Evolutionary conservation across 306 rosid species (phyloP).

Genomic region (Urtica urens): DNA sequence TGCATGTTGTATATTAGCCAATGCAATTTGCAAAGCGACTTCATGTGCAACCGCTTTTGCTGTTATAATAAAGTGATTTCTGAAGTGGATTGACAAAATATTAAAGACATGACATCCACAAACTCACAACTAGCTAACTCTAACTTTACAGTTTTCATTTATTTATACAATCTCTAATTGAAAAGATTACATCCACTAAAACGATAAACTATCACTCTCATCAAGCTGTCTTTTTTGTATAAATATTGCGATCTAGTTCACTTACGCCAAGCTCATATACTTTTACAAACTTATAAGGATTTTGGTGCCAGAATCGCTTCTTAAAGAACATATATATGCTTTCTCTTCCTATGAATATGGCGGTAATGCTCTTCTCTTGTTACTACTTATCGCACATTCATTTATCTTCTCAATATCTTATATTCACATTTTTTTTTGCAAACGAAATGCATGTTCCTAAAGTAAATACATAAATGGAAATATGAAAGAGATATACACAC

Average conservation of each 20-base stretch:
- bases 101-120: neutral
- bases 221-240: neutral
- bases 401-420: neutral
- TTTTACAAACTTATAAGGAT: neutral
- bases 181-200: slow-evolving; percentile 2
- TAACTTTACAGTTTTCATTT: slow-evolving; percentile 14
- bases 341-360: neutral
- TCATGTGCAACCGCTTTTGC: slow-evolving; percentile 7
- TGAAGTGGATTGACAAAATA: slow-evolving; percentile 11
- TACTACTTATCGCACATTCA: neutral
- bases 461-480: too few species aligned
- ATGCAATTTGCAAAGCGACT: neutral
- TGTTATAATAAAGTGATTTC: slow-evolving; percentile 26
- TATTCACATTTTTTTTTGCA: too few species aligned
- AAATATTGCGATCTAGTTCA: neutral
- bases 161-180: slow-evolving; percentile 8
- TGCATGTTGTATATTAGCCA: neutral
- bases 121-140: neutral
- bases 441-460: too few species aligned
- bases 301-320: neutral
- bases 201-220: neutral
- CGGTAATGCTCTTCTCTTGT: neutral
- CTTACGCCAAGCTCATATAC: neutral
- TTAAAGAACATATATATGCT: neutral
- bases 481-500: too few species aligned